Conservation (phyloP, 2,329 filamentous ascomycete genomes). For the Aspergillus nomiae region DNA sequence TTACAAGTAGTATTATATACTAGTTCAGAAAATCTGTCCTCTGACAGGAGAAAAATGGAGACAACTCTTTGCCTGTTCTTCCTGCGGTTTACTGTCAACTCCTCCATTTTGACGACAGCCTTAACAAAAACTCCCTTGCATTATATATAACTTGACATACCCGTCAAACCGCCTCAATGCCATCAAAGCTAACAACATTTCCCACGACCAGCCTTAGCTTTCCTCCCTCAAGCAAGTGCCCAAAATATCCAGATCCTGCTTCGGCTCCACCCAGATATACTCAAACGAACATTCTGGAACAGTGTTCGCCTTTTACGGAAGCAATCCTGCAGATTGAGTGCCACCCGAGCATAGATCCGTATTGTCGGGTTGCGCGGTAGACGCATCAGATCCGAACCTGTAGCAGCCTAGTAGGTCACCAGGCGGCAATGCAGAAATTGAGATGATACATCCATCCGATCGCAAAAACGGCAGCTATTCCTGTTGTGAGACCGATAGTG, state of each 20-base stretch:
- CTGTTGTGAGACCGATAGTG: conserved; percentile 48
- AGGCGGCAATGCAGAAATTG: conserved; percentile 39
- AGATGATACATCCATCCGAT: conserved; percentile 38
- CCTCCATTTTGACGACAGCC: conserved; percentile 34
- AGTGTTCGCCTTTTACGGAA: conserved; percentile 41
- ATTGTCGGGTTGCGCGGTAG: background rate
- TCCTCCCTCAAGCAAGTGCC: conserved; percentile 45
- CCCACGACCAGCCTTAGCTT: conserved; percentile 49
- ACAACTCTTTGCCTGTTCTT: background rate
- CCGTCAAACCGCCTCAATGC: conserved; percentile 47
- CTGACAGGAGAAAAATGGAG: background rate
- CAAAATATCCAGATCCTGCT: conserved; percentile 46
- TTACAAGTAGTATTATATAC: background rate
- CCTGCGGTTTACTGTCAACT: background rate
- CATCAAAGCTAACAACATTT: conserved; percentile 43
- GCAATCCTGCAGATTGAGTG: conserved; percentile 37
- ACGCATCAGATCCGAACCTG: conserved; percentile 33
- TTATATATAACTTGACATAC: conserved; percentile 44
- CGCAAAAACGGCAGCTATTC: conserved; percentile 47
- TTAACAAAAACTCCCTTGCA: conserved; percentile 50
- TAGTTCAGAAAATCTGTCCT: background rate
- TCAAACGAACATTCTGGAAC: conserved; percentile 33
- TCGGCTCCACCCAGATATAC: conserved; percentile 47
- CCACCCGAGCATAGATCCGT: conserved; percentile 14
- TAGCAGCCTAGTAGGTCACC: conserved; percentile 29